A percentile compares a stretch with the other conserved stretches of the same genome.
Evolutionary conservation across 805 yeast species (phyloP).

Genomic region (Wickerhamomyces queroliae): DNA sequence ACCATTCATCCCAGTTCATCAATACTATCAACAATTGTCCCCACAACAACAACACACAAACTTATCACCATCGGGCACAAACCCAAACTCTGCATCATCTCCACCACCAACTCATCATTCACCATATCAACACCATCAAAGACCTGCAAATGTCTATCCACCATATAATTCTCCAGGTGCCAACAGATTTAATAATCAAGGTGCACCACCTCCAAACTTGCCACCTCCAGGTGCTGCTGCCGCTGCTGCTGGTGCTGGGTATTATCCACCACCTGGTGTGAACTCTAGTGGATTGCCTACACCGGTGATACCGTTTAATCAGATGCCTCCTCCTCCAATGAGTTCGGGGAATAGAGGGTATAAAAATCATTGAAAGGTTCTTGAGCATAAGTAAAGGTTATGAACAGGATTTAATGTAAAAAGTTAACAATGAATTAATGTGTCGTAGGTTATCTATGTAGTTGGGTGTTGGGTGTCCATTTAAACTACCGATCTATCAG

Average conservation of each 20-base stretch:
- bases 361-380: neutral
- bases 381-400: too few relatives aligned
- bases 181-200: too few relatives aligned
- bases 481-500: too few relatives aligned
- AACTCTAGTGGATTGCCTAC: neutral
- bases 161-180: neutral
- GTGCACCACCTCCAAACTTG: too few relatives aligned
- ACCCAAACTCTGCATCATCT: too few relatives aligned
- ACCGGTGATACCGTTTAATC: neutral
- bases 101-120: neutral
- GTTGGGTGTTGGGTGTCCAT: too few relatives aligned
- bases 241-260: neutral
- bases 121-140: neutral
- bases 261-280: neutral
- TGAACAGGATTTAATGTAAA: too few relatives aligned
- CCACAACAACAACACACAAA: conserved; percentile 11
- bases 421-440: too few relatives aligned
- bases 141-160: neutral
- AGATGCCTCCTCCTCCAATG: neutral
- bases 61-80: conserved; percentile 7
- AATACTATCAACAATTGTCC: conserved; percentile 10
- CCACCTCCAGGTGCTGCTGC: neutral
- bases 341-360: neutral
- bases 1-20: conserved; percentile 1
- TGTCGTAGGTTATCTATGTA: too few relatives aligned